A percentile compares a stretch with the other conserved stretches of the same genome.
These are phyloP conservation scores for Rhizoclosmatium globosum DNA, from an alignment of 192 early-diverging fungal species.

Conservation along the genomic window DNA sequence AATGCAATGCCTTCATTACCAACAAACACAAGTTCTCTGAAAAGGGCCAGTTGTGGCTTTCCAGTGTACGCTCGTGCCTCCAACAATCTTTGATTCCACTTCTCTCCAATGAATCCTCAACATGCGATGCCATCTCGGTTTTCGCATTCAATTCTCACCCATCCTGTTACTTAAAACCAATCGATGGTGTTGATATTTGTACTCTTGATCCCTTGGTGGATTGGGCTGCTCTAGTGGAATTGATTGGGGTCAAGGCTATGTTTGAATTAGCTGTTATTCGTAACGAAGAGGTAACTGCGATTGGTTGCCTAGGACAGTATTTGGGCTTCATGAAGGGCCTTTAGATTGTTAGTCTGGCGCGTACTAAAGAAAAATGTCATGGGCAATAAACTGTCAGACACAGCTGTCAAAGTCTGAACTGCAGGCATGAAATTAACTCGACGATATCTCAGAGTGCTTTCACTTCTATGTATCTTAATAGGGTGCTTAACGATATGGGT, in stretches of 20 bases:
- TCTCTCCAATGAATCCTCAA: background rate
- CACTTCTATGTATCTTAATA: too few species aligned
- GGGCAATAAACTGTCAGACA: too few species aligned
- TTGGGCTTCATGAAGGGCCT: too few species aligned
- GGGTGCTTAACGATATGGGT: too few species aligned
- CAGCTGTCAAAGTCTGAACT: too few species aligned
- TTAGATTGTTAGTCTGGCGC: too few species aligned
- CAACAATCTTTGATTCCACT: conserved; percentile 11
- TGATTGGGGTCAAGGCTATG: conserved; percentile 17
- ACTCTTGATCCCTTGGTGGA: conserved; percentile 7
- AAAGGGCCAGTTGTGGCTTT: conserved; percentile 12
- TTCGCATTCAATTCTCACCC: conserved; percentile 20
- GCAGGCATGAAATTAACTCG: too few species aligned
- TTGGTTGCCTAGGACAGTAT: background rate
- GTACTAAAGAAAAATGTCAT: too few species aligned
- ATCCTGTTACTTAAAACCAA: background rate
- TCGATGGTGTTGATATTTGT: conserved; percentile 3
- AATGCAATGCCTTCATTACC: background rate
- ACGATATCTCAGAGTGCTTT: too few species aligned
- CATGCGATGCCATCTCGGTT: background rate
- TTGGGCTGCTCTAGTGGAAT: conserved; percentile 4
- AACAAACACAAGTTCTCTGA: background rate
- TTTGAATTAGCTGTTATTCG: background rate
- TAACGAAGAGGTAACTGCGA: background rate
- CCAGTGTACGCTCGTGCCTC: conserved; percentile 5